Evolutionary conservation across 2,329 filamentous ascomycete species (phyloP), one percentile per base, ranked within the genome.

Genomic region (Delphinella strobiligena): DNA sequence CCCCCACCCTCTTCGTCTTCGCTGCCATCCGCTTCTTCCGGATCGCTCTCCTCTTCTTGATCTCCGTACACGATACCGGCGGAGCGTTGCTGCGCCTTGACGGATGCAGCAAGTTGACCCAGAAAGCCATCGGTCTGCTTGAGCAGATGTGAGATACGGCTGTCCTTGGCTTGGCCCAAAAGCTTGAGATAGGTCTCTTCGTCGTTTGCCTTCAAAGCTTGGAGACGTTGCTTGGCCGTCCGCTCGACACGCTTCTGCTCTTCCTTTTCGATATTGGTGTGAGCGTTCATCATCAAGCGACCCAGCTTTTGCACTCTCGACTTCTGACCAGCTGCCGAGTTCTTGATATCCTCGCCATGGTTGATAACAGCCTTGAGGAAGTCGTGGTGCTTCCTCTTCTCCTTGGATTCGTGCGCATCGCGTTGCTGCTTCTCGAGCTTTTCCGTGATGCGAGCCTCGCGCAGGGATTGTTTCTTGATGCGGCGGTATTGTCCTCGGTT

Each of bases 361-460:
- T 78, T 80, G 49, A 85, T 73, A 38, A 98, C 86, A 27, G 88
- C 82, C 47, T 85, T 79, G 43, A 98, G 72, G 62, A 93, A 94
- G 59, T 96, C 89, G 45, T 74, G 76, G 56, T 96, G 89, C 66
- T 93, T 94, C 77, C 93, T 91, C 78, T 93, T 94, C 66, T 98
- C 91, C 47, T 93, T 84, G 49, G 83, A 85, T 66, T 96, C 89
- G 43, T 91, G 83, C 31, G 88, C 89, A 60, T 96, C 89, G 42
- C 91, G 85, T 60, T 98, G 91, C 61, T 98, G 88, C 67, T 96
- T 96, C 74, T 98, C 91, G 2, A 98, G 77, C 63, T 95, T 98
- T 73, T 98, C 91, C 0, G 91, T 98, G 49, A 98, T 93, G 42
- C 89, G 82, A 41, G 91, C 91, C 64, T 98, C 91, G 27, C 89